Evolutionary conservation across 371 early-diverging fungal species (phyloP), one percentile per base, ranked within the genome.

Genomic region (Phascolomyces articulosus): DNA sequence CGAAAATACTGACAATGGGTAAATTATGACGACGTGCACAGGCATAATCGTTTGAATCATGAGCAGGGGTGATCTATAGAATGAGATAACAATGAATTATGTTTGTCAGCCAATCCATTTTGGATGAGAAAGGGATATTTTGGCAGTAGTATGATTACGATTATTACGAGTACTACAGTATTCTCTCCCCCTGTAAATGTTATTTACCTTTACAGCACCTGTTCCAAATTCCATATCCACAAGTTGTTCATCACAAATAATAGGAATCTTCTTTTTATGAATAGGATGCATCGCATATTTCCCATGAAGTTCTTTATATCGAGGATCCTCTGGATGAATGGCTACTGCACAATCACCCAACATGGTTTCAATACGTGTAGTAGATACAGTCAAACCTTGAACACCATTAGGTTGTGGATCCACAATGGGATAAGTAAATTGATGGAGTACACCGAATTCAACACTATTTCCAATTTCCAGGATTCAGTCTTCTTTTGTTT

Each of bases 281-380:
- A 90, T 85, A 1, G 99, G 99, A 77, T 99, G 99, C 40, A 93
- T 78, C 4, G 93, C 95, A 58, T 67, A 80, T 68, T 91, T 92
- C 3, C 96, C 96, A 63, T 90, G 87, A 11, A 95, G 80, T 68
- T 78, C 78, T 82, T 77, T 86, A 75, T 97, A 98, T 66, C 99
- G 84, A 23, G 67, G 62, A 77, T 99, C 99, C 0, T 87, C 74
- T 9, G 98, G 98, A 75, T 98, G 93, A 44, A 98, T 90, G 53
- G 98, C 98, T 27, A 99, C 85, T 4, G 99, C 99, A 40, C 92
- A 94, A 80, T 99, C 99, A 55, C 99, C 99, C 15, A 99, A 85
- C 91, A 99, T 98, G 4, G 99, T 99, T 70, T 99, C 99, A 47
- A 98, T 91, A 69, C 99, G 93, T 3, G 99, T 99, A 15, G 99